Evolutionary conservation across 2,329 filamentous ascomycete genomes (phyloP), one percentile per base, ranked within the genome.

Genomic region (Fonsecaea nubica): DNA sequence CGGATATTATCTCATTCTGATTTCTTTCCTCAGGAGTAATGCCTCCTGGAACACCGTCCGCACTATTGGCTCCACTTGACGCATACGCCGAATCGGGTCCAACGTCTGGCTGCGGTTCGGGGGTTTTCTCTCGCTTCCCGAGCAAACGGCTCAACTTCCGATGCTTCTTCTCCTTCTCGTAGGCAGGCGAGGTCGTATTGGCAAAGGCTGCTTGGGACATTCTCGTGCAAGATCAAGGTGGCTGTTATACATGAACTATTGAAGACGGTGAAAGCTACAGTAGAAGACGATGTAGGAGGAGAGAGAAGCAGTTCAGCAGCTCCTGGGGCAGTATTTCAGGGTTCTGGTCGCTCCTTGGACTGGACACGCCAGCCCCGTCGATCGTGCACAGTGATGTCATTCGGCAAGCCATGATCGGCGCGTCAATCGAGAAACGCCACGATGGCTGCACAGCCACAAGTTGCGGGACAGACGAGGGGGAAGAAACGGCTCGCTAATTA

Each of bases 61-160:
- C 62, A 55, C 66, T 69, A 48, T 63, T 64, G 59, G 56, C 64
- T 53, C 71, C 70, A 36, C 67, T 70, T 61, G 66, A 69, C 12
- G 61, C 69, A 52, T 72, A 72, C 35, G 69, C 68, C n/a, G 71
- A 72, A 52, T 72, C 71, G 8, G 62, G 66, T 15, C 65, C 58
- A 45, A 48, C 45, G 56, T 38, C 30, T 25, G 64, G 67, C 30
- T 35, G 42, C 8, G 60, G 60, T 25, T 62, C 60, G 5, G 50
- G 50, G 18, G 50, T 56, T 21, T 62, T 62, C 15, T 72, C 66
- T 32, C 69, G 63, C 57, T 70, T 70, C 84, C 86, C 90, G 57
- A 88, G 76, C 0, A 84, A 84, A 1, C 86, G 87, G 1, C 89
- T 87, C 12, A 81, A 82, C 45, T 81, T 80, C 71, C 87, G 89